phyloP scores from a whole-genome alignment of 1,284 basidiomycete species.

The Ganoderma resinaceum region DNA sequence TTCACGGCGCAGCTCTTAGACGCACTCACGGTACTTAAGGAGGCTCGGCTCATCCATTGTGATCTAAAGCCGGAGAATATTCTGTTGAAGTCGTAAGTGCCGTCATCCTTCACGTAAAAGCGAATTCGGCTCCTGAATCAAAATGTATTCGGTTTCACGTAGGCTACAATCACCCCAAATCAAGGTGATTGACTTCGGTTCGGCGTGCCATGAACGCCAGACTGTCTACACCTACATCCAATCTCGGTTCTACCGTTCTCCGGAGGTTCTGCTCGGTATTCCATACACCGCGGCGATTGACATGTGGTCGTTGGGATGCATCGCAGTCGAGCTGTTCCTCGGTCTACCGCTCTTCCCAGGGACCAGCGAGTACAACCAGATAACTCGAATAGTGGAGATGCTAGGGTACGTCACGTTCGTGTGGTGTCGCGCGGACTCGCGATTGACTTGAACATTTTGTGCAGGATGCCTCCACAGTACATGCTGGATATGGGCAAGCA shows the following conservation, averaged over 20 bases:
- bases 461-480: slow-evolving; percentile 85
- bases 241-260: slow-evolving; percentile 97
- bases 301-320: slow-evolving; percentile 96
- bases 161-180: slow-evolving; percentile 97
- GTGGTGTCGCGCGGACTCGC: not conserved
- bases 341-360: slow-evolving; percentile 97
- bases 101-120: slow-evolving; percentile 17
- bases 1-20: slow-evolving; percentile 97
- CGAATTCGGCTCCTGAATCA: slow-evolving; percentile 4
- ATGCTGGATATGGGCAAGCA: slow-evolving; percentile 98
- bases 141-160: slow-evolving; percentile 19
- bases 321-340: slow-evolving; percentile 97
- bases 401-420: slow-evolving; percentile 74
- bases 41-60: slow-evolving; percentile 96
- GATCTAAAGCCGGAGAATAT: slow-evolving; percentile 99
- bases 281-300: slow-evolving; percentile 95
- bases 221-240: slow-evolving; percentile 99
- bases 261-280: slow-evolving; percentile 95
- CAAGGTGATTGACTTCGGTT: slow-evolving; percentile 99
- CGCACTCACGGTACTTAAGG: slow-evolving; percentile 91
- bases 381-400: slow-evolving; percentile 98
- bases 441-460: slow-evolving; percentile 15
- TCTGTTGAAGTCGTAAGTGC: slow-evolving; percentile 86
- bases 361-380: slow-evolving; percentile 98
- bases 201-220: slow-evolving; percentile 97